These are phyloP conservation scores for Austroboletus novae-zelandiae DNA, from an alignment of 1,284 basidiomycete genomes.

Conservation along the genomic window DNA sequence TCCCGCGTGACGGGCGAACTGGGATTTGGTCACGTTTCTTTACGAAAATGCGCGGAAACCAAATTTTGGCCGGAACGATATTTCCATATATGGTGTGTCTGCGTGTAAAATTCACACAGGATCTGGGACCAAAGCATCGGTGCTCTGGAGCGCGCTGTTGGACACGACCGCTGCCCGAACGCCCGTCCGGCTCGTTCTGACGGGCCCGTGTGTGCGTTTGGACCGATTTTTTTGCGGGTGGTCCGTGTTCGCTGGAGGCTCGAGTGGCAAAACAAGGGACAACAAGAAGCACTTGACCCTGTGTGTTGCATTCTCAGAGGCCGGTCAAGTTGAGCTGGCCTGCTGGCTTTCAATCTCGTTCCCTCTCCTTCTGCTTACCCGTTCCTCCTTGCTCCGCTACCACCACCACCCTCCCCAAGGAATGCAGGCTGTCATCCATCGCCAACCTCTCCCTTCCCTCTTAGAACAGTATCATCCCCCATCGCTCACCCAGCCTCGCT, in stretches of 20 bases:
- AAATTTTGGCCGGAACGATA: not conserved
- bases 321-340: constrained; percentile 31
- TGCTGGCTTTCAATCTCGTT: constrained; percentile 39
- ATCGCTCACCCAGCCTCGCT: constrained; percentile 34
- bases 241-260: constrained; percentile 8
- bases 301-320: constrained; percentile 34
- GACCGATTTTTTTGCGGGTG: not conserved
- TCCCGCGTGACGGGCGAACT: constrained; percentile 32
- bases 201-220: not conserved
- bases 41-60: constrained; percentile 15
- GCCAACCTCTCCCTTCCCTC: constrained; percentile 53
- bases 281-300: constrained; percentile 34
- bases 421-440: constrained; percentile 69
- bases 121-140: constrained; percentile 7
- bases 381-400: constrained; percentile 34
- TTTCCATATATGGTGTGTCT: constrained; percentile 13
- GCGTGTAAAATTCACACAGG: not conserved
- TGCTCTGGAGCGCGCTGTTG: too few relatives aligned
- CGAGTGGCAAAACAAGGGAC: constrained; percentile 22
- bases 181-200: not conserved
- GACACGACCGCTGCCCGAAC: not conserved
- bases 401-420: constrained; percentile 46
- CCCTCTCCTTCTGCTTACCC: constrained; percentile 10
- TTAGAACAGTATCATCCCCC: constrained; percentile 59
- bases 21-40: constrained; percentile 30